These are phyloP conservation scores for Kockovaella imperatae DNA, from an alignment of 768 basidiomycete genomes.

Conservation along the genomic window DNA sequence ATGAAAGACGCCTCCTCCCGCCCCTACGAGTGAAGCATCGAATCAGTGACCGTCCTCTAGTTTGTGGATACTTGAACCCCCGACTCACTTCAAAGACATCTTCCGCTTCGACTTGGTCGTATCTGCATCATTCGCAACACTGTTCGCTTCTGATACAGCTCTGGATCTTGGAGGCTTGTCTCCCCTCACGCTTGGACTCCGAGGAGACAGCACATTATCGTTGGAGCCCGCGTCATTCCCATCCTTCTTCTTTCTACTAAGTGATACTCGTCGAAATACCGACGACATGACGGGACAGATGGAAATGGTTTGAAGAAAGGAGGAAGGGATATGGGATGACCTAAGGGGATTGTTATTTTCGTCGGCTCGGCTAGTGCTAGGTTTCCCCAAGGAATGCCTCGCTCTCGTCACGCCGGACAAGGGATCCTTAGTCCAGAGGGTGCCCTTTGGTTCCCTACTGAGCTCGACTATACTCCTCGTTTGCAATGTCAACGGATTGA, in stretches of 20 bases:
- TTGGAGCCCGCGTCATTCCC: background rate
- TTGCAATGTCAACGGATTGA: no score
- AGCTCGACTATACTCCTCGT: no score
- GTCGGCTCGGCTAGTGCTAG: no score
- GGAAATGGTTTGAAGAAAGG: no score
- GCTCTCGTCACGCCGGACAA: no score
- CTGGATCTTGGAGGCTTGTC: slow-evolving; percentile 24
- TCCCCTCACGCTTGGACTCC: slow-evolving; percentile 1
- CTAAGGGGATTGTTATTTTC: no score
- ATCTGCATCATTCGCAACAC: slow-evolving; percentile 6
- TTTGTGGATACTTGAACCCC: background rate
- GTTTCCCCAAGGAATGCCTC: no score
- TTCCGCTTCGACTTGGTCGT: slow-evolving; percentile 12
- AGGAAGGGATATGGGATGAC: no score
- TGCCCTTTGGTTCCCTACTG: no score
- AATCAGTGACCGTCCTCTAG: background rate
- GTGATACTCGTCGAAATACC: no score
- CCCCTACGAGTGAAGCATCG: slow-evolving; percentile 2
- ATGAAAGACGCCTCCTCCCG: slow-evolving; percentile 27
- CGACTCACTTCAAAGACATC: slow-evolving; percentile 15
- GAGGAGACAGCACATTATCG: slow-evolving; percentile 9
- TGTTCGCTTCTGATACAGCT: slow-evolving; percentile 16
- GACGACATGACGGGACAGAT: no score
- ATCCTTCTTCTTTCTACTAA: slow-evolving; percentile 2
- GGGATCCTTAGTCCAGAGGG: no score